Percentiles rank a stretch among this genome's conserved stretches.
phyloP scores from a whole-genome alignment of 148 eudicot genomes.

The Selenicereus undatus region DNA sequence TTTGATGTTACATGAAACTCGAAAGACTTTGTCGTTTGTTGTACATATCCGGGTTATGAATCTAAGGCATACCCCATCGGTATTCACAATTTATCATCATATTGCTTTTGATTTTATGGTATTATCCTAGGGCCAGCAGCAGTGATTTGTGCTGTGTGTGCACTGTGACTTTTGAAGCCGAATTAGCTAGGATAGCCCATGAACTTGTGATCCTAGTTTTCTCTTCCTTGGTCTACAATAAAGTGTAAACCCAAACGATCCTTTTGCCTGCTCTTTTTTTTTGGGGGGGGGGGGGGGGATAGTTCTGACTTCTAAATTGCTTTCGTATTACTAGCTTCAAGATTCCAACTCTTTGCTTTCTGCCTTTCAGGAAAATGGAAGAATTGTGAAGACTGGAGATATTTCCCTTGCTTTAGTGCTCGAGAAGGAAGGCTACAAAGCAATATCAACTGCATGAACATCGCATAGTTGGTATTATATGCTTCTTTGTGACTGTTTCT shows the following conservation, averaged over 20 bases:
- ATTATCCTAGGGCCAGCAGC: not conserved
- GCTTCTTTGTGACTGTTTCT: not conserved
- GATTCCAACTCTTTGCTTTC: not conserved
- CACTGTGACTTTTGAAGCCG: not conserved
- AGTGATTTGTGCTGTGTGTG: not conserved
- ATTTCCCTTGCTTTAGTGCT: conserved; percentile 71
- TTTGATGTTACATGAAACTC: too few species aligned
- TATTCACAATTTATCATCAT: not conserved
- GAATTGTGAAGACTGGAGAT: conserved; percentile 85
- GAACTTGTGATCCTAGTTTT: not conserved
- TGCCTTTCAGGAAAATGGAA: conserved; percentile 66
- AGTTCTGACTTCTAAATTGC: not conserved
- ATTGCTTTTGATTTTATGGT: not conserved
- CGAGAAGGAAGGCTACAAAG: conserved; percentile 91
- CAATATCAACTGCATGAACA: conserved; percentile 41
- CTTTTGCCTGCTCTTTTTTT: not conserved
- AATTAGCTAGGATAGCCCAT: not conserved
- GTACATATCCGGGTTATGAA: not conserved
- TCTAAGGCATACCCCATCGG: not conserved
- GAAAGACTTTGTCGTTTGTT: too few species aligned
- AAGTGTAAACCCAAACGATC: too few species aligned
- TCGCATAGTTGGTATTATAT: conserved; percentile 18
- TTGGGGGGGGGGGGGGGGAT: too few species aligned
- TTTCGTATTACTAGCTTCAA: not conserved
- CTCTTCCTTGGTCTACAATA: too few species aligned